These are phyloP conservation scores for Dactylonectria macrodidyma DNA, from an alignment of 2,329 filamentous ascomycete genomes.

Conservation along the genomic window DNA sequence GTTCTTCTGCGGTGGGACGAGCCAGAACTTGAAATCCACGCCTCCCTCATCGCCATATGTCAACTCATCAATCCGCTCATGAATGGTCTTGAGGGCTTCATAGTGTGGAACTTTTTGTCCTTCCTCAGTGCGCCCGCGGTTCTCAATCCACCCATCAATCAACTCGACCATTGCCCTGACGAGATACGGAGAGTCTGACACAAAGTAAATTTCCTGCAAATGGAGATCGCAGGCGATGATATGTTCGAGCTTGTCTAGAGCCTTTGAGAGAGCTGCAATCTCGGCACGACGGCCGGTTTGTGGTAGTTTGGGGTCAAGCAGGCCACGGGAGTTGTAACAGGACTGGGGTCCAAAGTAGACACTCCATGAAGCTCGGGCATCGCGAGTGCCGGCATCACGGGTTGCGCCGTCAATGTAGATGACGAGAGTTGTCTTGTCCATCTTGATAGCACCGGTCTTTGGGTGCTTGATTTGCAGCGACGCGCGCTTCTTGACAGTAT, in stretches of 20 bases:
- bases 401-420: conserved; percentile 46
- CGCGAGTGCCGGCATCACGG: conserved; percentile 23
- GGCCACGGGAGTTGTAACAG: conserved; percentile 36
- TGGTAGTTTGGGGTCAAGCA: conserved; percentile 79
- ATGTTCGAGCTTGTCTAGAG: conserved; percentile 55
- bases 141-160: not conserved
- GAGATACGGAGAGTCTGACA: not conserved
- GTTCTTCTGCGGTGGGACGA: not conserved
- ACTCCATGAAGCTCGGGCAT: conserved; percentile 42
- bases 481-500: conserved; percentile 1
- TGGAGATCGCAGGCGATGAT: not conserved
- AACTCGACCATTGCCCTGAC: not conserved
- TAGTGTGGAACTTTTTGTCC: not conserved
- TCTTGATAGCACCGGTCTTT: not conserved
- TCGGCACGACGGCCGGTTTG: conserved; percentile 77
- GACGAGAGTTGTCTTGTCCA: conserved; percentile 31
- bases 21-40: not conserved
- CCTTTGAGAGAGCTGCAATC: conserved; percentile 76
- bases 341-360: conserved; percentile 47
- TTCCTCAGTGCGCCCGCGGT: not conserved
- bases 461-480: conserved; percentile 6
- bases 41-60: not conserved
- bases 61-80: not conserved
- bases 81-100: not conserved
- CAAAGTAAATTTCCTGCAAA: not conserved